These are phyloP conservation scores for Solanum lycopersicoides DNA, from an alignment of 257 asterid genomes.

Conservation along the genomic window DNA sequence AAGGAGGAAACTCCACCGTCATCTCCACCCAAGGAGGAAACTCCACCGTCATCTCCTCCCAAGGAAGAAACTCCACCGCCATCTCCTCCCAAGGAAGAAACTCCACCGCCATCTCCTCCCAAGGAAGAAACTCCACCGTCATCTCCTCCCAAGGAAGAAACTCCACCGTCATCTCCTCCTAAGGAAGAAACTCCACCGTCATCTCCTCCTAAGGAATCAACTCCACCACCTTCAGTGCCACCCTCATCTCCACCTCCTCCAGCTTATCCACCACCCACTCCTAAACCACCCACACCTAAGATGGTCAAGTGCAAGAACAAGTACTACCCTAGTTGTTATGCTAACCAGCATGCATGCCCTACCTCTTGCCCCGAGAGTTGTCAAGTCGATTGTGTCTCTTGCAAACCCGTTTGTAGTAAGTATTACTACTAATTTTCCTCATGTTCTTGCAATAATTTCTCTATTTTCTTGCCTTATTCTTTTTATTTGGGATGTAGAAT, in stretches of 20 bases:
- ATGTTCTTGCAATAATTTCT: neutral
- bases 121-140: neutral
- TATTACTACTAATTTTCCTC: neutral
- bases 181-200: neutral
- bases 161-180: neutral
- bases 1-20: neutral
- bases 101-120: accelerated
- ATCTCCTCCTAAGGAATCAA: neutral
- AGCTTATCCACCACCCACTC: neutral
- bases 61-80: neutral
- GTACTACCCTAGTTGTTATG: neutral
- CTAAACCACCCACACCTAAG: neutral
- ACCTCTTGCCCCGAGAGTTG: neutral
- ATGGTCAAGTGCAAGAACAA: neutral
- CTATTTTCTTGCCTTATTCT: neutral
- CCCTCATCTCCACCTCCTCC: neutral
- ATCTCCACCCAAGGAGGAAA: neutral
- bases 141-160: accelerated
- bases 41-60: neutral
- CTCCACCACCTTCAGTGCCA: neutral
- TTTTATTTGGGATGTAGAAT: neutral
- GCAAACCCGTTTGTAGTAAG: neutral
- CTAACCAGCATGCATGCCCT: neutral
- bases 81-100: neutral
- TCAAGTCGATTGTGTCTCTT: neutral